These are phyloP conservation scores for Brettanomyces bruxellensis DNA, from an alignment of 805 yeast species.

Conservation along the genomic window DNA sequence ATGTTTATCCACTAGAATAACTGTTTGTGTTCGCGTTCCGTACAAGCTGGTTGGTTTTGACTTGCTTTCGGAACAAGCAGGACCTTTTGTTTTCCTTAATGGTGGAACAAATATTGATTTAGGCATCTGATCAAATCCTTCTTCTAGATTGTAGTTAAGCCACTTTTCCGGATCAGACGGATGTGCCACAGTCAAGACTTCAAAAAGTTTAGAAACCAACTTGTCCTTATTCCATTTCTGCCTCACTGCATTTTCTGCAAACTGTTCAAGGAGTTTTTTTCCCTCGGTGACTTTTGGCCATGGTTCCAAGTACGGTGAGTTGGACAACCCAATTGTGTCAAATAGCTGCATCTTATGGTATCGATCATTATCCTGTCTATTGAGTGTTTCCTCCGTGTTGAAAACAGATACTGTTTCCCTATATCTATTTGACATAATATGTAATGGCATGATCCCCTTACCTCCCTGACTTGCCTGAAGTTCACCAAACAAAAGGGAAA, in stretches of 20 bases:
- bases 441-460: slow-evolving; percentile 22
- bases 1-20: slow-evolving; percentile 46
- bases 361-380: background rate
- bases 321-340: slow-evolving; percentile 51
- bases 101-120: slow-evolving; percentile 71
- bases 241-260: slow-evolving; percentile 19
- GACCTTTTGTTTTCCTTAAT: slow-evolving; percentile 20
- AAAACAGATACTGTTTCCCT: slow-evolving; percentile 18
- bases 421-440: slow-evolving; percentile 41
- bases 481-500: slow-evolving; percentile 50
- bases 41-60: slow-evolving; percentile 34
- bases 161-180: slow-evolving; percentile 19
- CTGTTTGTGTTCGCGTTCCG: slow-evolving; percentile 86
- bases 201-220: slow-evolving; percentile 44
- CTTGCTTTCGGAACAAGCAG: slow-evolving; percentile 4
- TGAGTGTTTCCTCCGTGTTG: slow-evolving; percentile 1
- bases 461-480: slow-evolving; percentile 24
- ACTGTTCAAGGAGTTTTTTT: slow-evolving; percentile 46
- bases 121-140: slow-evolving; percentile 35
- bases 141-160: slow-evolving; percentile 19
- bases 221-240: slow-evolving; percentile 22
- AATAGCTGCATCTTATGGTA: slow-evolving; percentile 10
- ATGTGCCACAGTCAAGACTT: slow-evolving; percentile 38
- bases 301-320: slow-evolving; percentile 53
- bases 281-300: slow-evolving; percentile 73